Base-by-base conservation (phyloP, 192 early-diverging fungal species). In the Oehlia diaphana region DNA sequence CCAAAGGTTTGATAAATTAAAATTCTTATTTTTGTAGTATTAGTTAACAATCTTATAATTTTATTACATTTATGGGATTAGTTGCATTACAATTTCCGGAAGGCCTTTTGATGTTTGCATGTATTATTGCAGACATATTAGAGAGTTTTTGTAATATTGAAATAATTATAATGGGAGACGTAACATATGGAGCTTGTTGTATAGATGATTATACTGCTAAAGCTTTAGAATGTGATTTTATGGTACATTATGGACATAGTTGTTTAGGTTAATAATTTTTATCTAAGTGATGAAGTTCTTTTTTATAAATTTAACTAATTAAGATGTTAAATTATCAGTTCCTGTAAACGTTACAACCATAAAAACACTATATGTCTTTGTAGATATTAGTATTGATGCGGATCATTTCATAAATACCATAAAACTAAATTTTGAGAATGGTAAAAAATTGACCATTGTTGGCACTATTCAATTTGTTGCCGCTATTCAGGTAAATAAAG, bases 151-250 rank as follows among this genome's bases (percentile, higher is more conserved):
- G 92, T 78, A 83, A 87, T 9, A 96, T 95, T 0, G 96, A 98
- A 78, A 96, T 95, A 8, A 87, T 99, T 14, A 92, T 99, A 37
- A 98, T 99, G 96, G 97, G 96, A 39, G 98, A 99, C 82, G 98
- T 99, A 0, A 99, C 98, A 0, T 99, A 99, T 80, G 98, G 98
- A 23, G 98, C 98, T 8, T 99, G 98, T 82, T 99, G 98, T 83
- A 90, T 99, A 14, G 98, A 99, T 83, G 98, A 99, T 81, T 99
- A 92, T 80, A 96, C 97, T 1, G 97, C 98, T 0, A 88, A 88
- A 42, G 94, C 93, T 2, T 88, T 99, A 8, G 96, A 93, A 10
- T 99, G 98, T 85, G 97, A 99, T 84, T 98, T 97, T 82, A 89
- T 99, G 88, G 91, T 99, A 28, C 98, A 99, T 83, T 99, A 99